A percentile compares a stretch with the other conserved stretches of the same genome.
Evolutionary conservation across 2,329 filamentous ascomycete genomes (phyloP).

Genomic region (Fusarium sp.): DNA sequence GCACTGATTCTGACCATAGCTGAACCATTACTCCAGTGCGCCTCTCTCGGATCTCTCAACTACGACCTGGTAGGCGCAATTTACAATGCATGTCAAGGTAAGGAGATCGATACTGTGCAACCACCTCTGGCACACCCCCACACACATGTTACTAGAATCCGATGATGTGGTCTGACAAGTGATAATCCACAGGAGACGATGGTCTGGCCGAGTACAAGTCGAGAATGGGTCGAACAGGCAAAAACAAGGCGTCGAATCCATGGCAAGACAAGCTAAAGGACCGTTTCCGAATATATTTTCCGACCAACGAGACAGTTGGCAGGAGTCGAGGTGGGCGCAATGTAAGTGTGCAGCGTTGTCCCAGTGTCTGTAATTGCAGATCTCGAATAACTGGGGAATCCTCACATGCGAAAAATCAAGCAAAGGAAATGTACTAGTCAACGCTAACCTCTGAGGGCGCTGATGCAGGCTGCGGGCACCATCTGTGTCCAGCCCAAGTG

Average conservation of each 20-base stretch:
- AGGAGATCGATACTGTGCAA: slow-evolving; percentile 31
- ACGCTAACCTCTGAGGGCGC: slow-evolving; percentile 42
- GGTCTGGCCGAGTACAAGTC: slow-evolving; percentile 60
- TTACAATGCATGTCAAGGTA: slow-evolving; percentile 68
- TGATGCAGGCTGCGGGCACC: slow-evolving; percentile 77
- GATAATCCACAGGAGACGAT: slow-evolving; percentile 48
- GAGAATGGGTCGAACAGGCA: slow-evolving; percentile 50
- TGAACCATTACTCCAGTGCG: slow-evolving; percentile 63
- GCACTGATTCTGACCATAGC: slow-evolving; percentile 34
- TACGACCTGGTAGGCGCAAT: slow-evolving; percentile 71
- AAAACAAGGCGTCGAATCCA: slow-evolving; percentile 38
- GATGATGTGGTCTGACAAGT: slow-evolving; percentile 32
- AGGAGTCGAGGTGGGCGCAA: slow-evolving; percentile 71
- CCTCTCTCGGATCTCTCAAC: slow-evolving; percentile 84
- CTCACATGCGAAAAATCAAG: slow-evolving; percentile 31
- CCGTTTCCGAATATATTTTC: slow-evolving; percentile 82
- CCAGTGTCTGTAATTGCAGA: slow-evolving; percentile 18
- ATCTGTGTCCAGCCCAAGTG: slow-evolving; percentile 81
- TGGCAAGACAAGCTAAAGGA: slow-evolving; percentile 52
- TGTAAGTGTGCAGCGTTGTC: slow-evolving; percentile 52
- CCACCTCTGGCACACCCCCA: slow-evolving; percentile 24
- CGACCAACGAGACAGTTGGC: slow-evolving; percentile 75
- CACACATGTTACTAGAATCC: slow-evolving; percentile 23
- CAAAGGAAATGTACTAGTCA: slow-evolving; percentile 19
- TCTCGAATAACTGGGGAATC: slow-evolving; percentile 33